A percentile compares a stretch with the other conserved stretches of the same genome.
Evolutionary conservation across 2,329 filamentous ascomycete genomes (phyloP).

Genomic region (Phyllosticta paracitricarpa): DNA sequence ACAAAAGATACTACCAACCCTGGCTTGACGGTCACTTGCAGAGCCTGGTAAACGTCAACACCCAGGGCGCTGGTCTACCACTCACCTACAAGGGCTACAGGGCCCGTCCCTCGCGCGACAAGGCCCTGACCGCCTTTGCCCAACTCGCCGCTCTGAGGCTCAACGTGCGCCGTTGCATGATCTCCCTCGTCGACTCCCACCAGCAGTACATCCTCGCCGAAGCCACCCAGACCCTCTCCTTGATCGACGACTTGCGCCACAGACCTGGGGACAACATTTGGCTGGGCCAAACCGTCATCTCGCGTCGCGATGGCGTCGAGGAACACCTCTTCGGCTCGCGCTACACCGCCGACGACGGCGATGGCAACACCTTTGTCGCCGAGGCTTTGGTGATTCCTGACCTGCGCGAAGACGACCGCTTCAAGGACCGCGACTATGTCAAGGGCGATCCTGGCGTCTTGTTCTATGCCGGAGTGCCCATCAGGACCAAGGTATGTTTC

Average conservation of each 20-base stretch:
- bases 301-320: conserved; percentile 17
- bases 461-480: conserved; percentile 52
- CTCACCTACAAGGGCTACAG: conserved; percentile 20
- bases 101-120: conserved; percentile 13
- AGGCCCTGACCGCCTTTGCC: conserved; percentile 24
- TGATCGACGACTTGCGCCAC: conserved; percentile 13
- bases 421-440: conserved; percentile 27
- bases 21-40: conserved; percentile 23
- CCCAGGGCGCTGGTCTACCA: conserved; percentile 18
- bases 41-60: conserved; percentile 18
- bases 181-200: conserved; percentile 26
- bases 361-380: conserved; percentile 2
- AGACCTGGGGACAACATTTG: conserved; percentile 15
- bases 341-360: conserved; percentile 5
- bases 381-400: conserved; percentile 21
- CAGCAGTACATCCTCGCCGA: conserved; percentile 30
- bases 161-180: conserved; percentile 22
- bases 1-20: conserved; percentile 24
- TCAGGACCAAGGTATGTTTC: conserved; percentile 34
- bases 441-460: conserved; percentile 13
- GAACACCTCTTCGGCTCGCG: conserved; percentile 1
- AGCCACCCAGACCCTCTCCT: conserved; percentile 22
- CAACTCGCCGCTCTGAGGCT: conserved; percentile 27
- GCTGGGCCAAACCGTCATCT: conserved; percentile 22
- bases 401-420: conserved; percentile 26